Conservation (phyloP, 306 rosid species). For the Carpinus viminea region DNA sequence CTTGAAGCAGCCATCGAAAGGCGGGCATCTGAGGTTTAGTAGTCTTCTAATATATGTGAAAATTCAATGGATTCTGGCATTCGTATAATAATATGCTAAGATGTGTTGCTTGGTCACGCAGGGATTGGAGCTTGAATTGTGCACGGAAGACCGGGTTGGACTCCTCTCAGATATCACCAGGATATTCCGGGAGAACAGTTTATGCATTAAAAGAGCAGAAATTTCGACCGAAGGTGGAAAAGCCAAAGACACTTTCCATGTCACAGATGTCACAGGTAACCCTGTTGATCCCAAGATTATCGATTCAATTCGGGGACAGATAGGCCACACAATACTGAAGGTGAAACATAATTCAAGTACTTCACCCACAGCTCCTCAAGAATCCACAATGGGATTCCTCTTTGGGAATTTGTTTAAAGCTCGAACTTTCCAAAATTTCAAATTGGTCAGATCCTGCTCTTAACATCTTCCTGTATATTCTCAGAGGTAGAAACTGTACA, state of each 20-base stretch:
- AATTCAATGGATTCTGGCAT: not conserved
- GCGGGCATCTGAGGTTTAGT: slow-evolving; percentile 75
- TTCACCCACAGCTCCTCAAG: slow-evolving; percentile 49
- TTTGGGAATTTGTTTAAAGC: slow-evolving; percentile 74
- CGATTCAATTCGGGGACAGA: slow-evolving; percentile 77
- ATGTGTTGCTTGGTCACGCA: slow-evolving; percentile 40
- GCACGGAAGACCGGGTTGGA: slow-evolving; percentile 77
- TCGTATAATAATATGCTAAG: slow-evolving; percentile 19
- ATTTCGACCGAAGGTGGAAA: slow-evolving; percentile 72
- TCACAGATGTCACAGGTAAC: slow-evolving; percentile 83
- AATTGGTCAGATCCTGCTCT: slow-evolving; percentile 74
- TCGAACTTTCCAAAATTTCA: slow-evolving; percentile 67
- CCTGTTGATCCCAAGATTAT: slow-evolving; percentile 71
- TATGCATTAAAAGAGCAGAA: slow-evolving; percentile 85
- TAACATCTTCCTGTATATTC: slow-evolving; percentile 39
- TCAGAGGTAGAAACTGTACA: slow-evolving; percentile 32
- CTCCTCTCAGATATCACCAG: slow-evolving; percentile 94
- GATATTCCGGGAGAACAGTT: slow-evolving; percentile 88
- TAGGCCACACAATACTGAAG: slow-evolving; percentile 58
- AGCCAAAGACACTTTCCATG: slow-evolving; percentile 75
- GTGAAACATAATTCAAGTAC: slow-evolving; percentile 60
- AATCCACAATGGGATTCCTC: slow-evolving; percentile 60
- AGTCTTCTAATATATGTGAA: not conserved
- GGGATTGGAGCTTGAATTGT: slow-evolving; percentile 87
- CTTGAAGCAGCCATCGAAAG: slow-evolving; percentile 97